phyloP scores from a whole-genome alignment of 176 grass and related monocot species.

The Puccinellia tenuiflora region DNA sequence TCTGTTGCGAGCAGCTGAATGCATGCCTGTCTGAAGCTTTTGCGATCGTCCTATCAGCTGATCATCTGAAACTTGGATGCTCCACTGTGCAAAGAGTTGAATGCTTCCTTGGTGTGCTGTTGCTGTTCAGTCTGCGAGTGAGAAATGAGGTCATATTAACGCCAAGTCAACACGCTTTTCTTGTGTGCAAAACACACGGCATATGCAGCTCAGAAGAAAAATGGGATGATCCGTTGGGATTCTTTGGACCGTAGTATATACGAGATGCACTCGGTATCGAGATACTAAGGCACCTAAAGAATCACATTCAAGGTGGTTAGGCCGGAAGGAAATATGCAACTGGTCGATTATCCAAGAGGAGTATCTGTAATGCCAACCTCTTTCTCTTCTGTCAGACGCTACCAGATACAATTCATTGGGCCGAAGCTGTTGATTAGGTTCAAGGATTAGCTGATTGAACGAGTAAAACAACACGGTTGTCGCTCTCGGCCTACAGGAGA shows the following conservation, averaged over 20 bases:
- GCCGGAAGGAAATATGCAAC: background rate
- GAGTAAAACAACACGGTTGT: background rate
- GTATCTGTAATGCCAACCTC: background rate
- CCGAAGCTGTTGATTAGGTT: background rate
- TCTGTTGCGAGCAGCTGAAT: constrained; percentile 4
- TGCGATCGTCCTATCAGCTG: background rate
- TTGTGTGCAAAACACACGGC: background rate
- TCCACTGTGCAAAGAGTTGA: background rate
- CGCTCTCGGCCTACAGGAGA: background rate
- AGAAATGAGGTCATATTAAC: background rate
- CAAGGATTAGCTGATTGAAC: background rate
- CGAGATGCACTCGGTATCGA: background rate
- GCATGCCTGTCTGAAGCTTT: background rate
- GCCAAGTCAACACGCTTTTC: constrained; percentile 14
- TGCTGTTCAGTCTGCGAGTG: background rate
- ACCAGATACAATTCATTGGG: constrained; percentile 5
- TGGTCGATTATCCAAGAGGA: background rate
- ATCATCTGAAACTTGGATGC: constrained; percentile 22
- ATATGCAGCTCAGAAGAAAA: background rate
- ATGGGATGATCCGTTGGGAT: background rate
- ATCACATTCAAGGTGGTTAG: background rate
- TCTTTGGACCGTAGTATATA: background rate
- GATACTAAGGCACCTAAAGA: background rate
- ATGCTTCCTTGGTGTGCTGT: background rate
- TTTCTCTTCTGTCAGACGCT: background rate